Conservation (phyloP, 495 filamentous ascomycete genomes). For the Durotheca rogersii region DNA sequence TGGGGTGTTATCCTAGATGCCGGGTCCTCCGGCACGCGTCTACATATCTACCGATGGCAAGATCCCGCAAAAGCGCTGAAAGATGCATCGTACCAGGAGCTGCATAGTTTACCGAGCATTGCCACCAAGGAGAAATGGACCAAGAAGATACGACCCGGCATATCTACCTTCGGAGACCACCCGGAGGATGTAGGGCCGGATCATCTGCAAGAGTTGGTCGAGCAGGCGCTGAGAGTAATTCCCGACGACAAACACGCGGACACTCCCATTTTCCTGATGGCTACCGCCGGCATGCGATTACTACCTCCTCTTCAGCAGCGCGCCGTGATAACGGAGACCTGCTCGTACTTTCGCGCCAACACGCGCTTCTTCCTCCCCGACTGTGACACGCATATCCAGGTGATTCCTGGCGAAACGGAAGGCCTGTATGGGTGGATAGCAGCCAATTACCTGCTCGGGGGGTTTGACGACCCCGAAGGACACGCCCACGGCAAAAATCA, state of each 20-base stretch:
- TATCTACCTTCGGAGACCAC: conserved; percentile 83
- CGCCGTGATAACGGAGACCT: conserved; percentile 73
- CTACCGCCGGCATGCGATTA: conserved; percentile 95
- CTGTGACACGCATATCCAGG: conserved; percentile 87
- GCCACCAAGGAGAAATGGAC: conserved; percentile 85
- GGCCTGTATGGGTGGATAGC: conserved; percentile 98
- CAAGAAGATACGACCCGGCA: conserved; percentile 88
- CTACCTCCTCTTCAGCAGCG: conserved; percentile 71
- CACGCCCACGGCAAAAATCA: conserved; percentile 80
- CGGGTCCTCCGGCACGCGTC: conserved; percentile 77
- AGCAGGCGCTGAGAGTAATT: conserved; percentile 83
- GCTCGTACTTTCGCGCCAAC: conserved; percentile 74
- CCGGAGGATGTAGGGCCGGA: conserved; percentile 76
- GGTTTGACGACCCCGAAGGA: conserved; percentile 76
- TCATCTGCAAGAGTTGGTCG: conserved; percentile 73
- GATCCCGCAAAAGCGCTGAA: conserved; percentile 68
- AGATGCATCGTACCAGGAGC: conserved; percentile 57
- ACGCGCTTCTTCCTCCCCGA: conserved; percentile 87
- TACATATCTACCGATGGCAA: conserved; percentile 92
- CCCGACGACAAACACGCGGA: conserved; percentile 73
- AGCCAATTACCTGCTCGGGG: conserved; percentile 94
- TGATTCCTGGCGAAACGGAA: conserved; percentile 96
- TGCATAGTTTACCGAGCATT: conserved; percentile 73
- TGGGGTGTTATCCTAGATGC: conserved; percentile 64
- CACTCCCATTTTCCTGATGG: conserved; percentile 91